Base-by-base conservation (phyloP, 2,329 filamentous ascomycete genomes). In the Canariomyces notabilis region DNA sequence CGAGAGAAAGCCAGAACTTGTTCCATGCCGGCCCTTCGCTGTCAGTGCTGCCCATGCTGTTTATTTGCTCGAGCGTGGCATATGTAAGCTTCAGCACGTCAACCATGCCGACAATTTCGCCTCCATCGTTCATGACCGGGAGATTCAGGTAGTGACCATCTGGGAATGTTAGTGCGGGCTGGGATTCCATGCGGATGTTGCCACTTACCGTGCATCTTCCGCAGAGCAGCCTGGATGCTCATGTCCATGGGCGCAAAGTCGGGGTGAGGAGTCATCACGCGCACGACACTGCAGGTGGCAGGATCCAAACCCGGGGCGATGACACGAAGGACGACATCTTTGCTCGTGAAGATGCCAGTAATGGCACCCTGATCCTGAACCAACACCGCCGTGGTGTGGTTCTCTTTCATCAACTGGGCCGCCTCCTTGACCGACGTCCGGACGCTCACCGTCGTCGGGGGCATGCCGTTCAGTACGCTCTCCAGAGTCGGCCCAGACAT, bases 81-180 rank as follows among this genome's bases (percentile, higher is more conserved):
- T 98, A 98, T 18, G 93, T 98, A 61, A 98, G 77, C 72, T 97
- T 97, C 52, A 98, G 80, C 49, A 98, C 93, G 67, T 98, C 93
- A 20, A 98, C 93, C 93, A 98, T 98, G 61, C 93, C 93, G 48
- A 98, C 93, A 62, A 98, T 98, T 68, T 98, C 93, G 54, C 91
- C 93, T 52, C 80, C 78, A 56, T 95, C 89, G 67, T 96, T 96
- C 93, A 98, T 98, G 53, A 98, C 93, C 7, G 93, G 93, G 36
- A 98, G 74, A 67, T 98, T 98, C 45, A 98, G 81, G 67, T 98
- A 98, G 68, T 98, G 93, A 12, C 93, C 93, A 72, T 98, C 91
- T 94, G 55, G 58, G 52, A 63, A 40, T 46, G 55, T 33, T 37
- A 58, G 53, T 48, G 41, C n/a, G n/a, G 40, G 44, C 38, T 46